phyloP scores from a whole-genome alignment of 2,329 filamentous ascomycete genomes.

The Huntiella decipiens region DNA sequence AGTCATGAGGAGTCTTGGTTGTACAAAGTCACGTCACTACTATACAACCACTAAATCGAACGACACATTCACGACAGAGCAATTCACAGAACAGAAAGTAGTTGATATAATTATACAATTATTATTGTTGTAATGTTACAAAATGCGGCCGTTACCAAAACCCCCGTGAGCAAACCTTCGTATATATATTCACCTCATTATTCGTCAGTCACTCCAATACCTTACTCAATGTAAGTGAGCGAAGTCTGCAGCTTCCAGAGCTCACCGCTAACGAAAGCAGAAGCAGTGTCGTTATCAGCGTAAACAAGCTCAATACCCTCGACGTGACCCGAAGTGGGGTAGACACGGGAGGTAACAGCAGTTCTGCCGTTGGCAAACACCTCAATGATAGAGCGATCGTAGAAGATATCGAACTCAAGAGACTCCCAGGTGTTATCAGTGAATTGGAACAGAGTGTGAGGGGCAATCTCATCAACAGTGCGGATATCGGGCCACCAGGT shows the following conservation, averaged over 20 bases:
- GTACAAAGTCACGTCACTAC: no score
- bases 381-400: constrained; percentile 14
- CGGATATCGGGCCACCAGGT: constrained; percentile 10
- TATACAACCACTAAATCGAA: no score
- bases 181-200: neutral
- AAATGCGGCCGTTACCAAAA: neutral
- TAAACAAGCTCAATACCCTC: constrained; percentile 12
- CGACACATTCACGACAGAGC: no score
- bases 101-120: neutral
- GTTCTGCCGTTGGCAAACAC: constrained; percentile 14
- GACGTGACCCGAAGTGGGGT: constrained; percentile 12
- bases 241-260: constrained; percentile 7
- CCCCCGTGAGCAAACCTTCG: neutral
- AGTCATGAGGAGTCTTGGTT: no score
- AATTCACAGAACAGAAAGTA: no score
- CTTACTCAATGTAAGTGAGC: constrained; percentile 4
- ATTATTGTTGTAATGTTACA: constrained; percentile 1
- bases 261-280: constrained; percentile 7
- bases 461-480: constrained; percentile 8
- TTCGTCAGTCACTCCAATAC: neutral
- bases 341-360: constrained; percentile 14
- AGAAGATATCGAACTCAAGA: constrained; percentile 12
- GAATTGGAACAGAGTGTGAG: constrained; percentile 10
- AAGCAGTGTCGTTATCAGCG: neutral
- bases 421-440: constrained; percentile 12